Percentiles rank a stretch among this genome's conserved stretches.
Conservation (phyloP, 2,329 filamentous ascomycete species). For the Paradendryphiella salina region DNA sequence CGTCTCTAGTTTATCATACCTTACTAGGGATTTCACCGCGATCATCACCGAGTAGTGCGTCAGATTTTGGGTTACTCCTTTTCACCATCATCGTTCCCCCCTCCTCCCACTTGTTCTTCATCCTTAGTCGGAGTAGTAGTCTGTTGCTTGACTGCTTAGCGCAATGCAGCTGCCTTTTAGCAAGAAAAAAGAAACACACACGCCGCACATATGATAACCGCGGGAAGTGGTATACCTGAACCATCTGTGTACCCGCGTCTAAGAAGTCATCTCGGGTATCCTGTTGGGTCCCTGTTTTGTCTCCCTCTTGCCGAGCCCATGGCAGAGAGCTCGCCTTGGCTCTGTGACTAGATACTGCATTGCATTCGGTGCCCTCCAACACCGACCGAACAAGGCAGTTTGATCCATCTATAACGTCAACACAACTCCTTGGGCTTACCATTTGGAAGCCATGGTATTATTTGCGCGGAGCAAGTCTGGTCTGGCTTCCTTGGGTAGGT, state of each 20-base stretch:
- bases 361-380: background rate
- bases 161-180: background rate
- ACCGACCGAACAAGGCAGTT: background rate
- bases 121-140: background rate
- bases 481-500: background rate
- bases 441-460: too few relatives aligned
- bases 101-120: background rate
- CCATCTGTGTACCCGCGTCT: too few relatives aligned
- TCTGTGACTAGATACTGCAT: too few relatives aligned
- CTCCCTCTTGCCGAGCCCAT: background rate
- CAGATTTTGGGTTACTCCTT: background rate
- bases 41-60: background rate
- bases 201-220: slow-evolving; percentile 1
- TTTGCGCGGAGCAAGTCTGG: background rate
- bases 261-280: too few relatives aligned
- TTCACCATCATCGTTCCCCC: background rate
- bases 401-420: too few relatives aligned
- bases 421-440: too few relatives aligned
- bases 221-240: background rate
- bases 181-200: background rate
- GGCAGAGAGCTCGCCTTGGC: too few relatives aligned
- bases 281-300: too few relatives aligned
- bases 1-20: background rate
- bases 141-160: background rate
- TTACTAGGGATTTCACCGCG: slow-evolving; percentile 1